Evolutionary conservation across 1,284 basidiomycete genomes (phyloP), one percentile per base, ranked within the genome.

Genomic region (Xanthoconium separans): DNA sequence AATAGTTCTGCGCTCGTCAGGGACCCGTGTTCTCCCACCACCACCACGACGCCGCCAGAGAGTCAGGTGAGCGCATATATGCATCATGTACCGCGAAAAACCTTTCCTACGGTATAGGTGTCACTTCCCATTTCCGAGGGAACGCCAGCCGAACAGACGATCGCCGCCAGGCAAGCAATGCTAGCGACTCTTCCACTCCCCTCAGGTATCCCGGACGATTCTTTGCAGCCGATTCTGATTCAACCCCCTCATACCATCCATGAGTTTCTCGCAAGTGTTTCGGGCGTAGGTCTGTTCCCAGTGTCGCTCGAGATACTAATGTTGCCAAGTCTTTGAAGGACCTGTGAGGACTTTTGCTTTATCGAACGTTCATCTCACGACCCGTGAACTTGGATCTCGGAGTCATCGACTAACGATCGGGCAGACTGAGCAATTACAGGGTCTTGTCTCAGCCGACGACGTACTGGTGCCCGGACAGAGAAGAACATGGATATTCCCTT

Each of bases 401-500:
- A 16, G 37, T 31, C 5, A 16, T 29, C 5, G 51, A 54, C 47
- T 61, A 24, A 42, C 13, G 40, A 41, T 51, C 15, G 16, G 13
- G 7, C 51, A 90, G 87, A 43, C 75, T 90, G 7, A 70, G 77
- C 5, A 82, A 83, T 58, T 85, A 88, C 62, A 80, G 83, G 44
- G 76, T 85, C 41, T 75, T 91, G 43, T 80, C 86, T 52, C 80
- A 84, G 53, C 65, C 74, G 8, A 89, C 85, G 15, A 89, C 88
- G 3, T 75, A 77, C 31, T 91, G 88, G 88, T 89, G 87, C 61
- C 80, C 85, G 2, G 86, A 87, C 37, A 82, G 83, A 42, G 88
- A 91, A 71, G 88, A 90, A 60, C 87, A 90, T 55, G 88, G 88
- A 3, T 90, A 87, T 61, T 82, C 84, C 62, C 79, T 90, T 49